phyloP scores from a whole-genome alignment of 129 eudicot genomes.

The Escallonia herrerae region DNA sequence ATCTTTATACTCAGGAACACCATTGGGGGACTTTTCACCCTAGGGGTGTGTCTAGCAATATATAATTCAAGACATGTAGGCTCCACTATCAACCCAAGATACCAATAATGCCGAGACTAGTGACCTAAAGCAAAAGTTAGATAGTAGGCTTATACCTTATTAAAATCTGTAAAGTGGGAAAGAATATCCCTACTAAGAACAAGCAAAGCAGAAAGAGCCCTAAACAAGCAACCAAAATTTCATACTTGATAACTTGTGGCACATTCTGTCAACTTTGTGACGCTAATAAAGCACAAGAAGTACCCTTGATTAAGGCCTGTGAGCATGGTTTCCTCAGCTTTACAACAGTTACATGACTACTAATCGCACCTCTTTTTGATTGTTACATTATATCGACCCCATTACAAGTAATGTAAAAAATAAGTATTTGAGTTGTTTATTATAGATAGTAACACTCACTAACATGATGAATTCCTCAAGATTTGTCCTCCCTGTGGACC shows the following conservation, averaged over 20 bases:
- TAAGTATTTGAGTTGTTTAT: too few species aligned
- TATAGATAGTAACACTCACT: too few species aligned
- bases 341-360: slow-evolving; percentile 31
- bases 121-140: background rate
- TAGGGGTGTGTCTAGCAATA: too few species aligned
- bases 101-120: background rate
- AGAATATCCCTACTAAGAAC: slow-evolving; percentile 29
- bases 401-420: too few species aligned
- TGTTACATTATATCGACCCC: background rate
- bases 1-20: too few species aligned
- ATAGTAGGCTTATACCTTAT: background rate
- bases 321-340: background rate
- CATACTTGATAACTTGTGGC: background rate
- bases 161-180: slow-evolving; percentile 9
- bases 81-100: background rate
- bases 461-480: slow-evolving; percentile 14
- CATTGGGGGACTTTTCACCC: too few species aligned
- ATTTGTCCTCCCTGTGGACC: slow-evolving; percentile 10
- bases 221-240: slow-evolving; percentile 23
- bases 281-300: slow-evolving; percentile 1
- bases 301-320: slow-evolving; percentile 10
- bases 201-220: slow-evolving; percentile 19
- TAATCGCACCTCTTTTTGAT: background rate
- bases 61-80: background rate
- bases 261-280: background rate